Base-by-base conservation (phyloP, 202 grass and related monocot species). In the Carex sylvatica region DNA sequence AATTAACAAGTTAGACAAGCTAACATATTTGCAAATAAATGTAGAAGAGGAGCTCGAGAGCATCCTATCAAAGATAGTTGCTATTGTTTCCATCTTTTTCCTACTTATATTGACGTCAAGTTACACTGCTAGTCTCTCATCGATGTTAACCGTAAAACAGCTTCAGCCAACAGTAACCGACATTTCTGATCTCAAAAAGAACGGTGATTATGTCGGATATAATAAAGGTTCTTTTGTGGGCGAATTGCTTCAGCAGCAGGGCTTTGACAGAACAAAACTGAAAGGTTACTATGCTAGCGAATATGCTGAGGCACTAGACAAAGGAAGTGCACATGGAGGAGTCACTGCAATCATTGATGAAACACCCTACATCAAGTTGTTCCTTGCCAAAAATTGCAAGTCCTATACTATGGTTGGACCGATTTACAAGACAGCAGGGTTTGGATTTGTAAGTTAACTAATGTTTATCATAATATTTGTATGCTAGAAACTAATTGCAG, bases 61-160 rank as follows among this genome's bases (percentile, higher is more conserved):
- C 5, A 54, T 71, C 36, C 18, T 87, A 15, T 83, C 87, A 13
- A 62, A 78, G 44, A 42, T 91, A 9, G 83, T 89, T 0, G 20
- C 89, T 7, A 56, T 89, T 28, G 61, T 91, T 6, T 91, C 84
- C 82, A 1, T 87, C 7, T 87, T 62, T 49, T 42, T 91, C 4
- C 73, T 94, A 8, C 69, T 94, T 3, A 79, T 89, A 40, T 33
- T 94, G 16, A 86, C 68, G n/a, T 85, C 91, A 49, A 75, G 89
- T 44, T 94, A 94, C 28, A 89, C 89, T 0, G 89, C 89, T 1
- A 94, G 56, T 9, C 65, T 94, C 18, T 3, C 82, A n/a, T 91
- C 92, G 0, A 91, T 94, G 74, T 49, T 94, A 1, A 94, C 92
- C 0, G 75, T 89, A 8, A 80, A 87, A 6, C 82, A 91, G n/a